These are phyloP conservation scores for Fusarium sacchari DNA, from an alignment of 2,329 filamentous ascomycete species.

Conservation along the genomic window DNA sequence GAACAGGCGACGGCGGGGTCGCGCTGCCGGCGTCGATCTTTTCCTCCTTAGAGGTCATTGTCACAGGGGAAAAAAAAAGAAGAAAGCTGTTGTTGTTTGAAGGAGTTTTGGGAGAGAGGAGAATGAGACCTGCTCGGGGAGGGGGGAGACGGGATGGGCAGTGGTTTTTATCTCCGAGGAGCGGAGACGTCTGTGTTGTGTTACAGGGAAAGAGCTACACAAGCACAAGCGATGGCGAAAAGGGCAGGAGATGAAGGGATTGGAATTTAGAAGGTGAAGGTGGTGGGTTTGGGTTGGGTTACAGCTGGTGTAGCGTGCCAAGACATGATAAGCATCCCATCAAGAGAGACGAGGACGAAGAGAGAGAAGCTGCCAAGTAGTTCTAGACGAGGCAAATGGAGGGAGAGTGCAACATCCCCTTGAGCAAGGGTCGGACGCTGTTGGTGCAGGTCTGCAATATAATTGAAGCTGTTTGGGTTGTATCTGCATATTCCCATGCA, in stretches of 20 bases:
- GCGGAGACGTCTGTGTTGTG: background rate
- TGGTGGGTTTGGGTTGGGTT: background rate
- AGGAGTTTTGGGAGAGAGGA: background rate
- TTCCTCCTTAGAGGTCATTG: conserved; percentile 40
- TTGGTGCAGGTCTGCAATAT: background rate
- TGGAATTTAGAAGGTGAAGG: background rate
- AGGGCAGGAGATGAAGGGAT: conserved; percentile 34
- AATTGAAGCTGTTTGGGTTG: background rate
- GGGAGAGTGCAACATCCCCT: background rate
- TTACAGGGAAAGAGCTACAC: background rate
- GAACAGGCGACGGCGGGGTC: conserved; percentile 21
- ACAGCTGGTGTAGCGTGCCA: conserved; percentile 16
- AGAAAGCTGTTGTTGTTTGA: background rate
- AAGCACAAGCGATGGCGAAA: conserved; percentile 32
- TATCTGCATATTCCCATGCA: background rate
- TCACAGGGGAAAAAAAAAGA: background rate
- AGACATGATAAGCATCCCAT: conserved; percentile 24
- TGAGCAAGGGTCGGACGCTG: background rate
- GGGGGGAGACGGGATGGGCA: conserved; percentile 1
- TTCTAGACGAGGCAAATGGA: conserved; percentile 10
- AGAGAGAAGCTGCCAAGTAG: conserved; percentile 11
- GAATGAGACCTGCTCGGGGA: background rate
- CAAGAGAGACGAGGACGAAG: background rate
- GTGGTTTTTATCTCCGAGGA: conserved; percentile 26
- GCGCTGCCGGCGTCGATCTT: conserved; percentile 24